A percentile compares a stretch with the other conserved stretches of the same genome.
phyloP scores from a whole-genome alignment of 345 rosid species.

The Toxicodendron radicans region DNA sequence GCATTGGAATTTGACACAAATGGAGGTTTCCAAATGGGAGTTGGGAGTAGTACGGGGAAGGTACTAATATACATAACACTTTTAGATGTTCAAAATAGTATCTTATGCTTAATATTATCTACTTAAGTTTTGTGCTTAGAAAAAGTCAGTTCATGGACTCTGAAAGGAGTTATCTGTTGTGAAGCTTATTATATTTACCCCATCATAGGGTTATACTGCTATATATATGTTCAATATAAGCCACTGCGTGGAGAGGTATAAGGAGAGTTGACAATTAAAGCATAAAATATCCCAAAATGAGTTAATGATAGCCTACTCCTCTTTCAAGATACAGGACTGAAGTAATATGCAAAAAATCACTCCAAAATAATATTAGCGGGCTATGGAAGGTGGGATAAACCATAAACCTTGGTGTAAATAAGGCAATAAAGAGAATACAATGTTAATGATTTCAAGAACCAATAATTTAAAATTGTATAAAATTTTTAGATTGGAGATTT shows the following conservation, averaged over 20 bases:
- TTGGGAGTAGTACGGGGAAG: conserved; percentile 89
- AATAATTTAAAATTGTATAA: not conserved
- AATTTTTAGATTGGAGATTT: not conserved
- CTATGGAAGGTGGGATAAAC: not conserved
- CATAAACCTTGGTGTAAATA: not conserved
- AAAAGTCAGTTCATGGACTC: not conserved
- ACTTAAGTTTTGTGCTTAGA: not conserved
- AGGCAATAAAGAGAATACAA: not conserved
- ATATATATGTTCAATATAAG: not conserved
- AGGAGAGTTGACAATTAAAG: no score
- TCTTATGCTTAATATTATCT: not conserved
- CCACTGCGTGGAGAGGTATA: not conserved
- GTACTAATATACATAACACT: conserved; percentile 25
- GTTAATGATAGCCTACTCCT: no score
- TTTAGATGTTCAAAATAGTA: not conserved
- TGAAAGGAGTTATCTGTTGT: not conserved
- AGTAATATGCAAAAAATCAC: no score
- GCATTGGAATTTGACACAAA: conserved; percentile 79
- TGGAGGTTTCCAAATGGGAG: conserved; percentile 24
- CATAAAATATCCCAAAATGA: no score
- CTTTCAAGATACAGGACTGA: no score
- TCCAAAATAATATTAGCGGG: not conserved
- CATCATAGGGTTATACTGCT: not conserved
- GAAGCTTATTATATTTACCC: not conserved
- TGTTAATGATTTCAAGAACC: not conserved